Percentiles rank a stretch among this genome's conserved stretches.
These are phyloP conservation scores for Avena eriantha DNA, from an alignment of 176 grass and related monocot genomes.

Conservation along the genomic window DNA sequence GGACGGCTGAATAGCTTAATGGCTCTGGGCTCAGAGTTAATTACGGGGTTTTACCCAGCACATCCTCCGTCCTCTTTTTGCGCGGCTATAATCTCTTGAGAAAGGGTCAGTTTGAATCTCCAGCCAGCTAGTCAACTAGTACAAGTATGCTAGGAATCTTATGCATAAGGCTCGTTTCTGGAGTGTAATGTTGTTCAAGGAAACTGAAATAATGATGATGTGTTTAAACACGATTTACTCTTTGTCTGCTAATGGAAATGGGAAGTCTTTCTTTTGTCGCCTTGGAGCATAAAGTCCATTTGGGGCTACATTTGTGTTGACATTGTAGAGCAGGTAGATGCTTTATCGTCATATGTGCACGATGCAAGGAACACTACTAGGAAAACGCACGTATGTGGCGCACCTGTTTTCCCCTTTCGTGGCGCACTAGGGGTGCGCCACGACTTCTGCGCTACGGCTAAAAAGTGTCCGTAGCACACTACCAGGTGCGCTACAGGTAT, in stretches of 20 bases:
- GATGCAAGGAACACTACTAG: too few relatives aligned
- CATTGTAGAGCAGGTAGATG: background rate
- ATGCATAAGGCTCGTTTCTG: background rate
- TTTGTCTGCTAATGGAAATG: background rate
- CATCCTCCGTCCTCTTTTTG: background rate
- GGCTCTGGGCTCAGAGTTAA: background rate
- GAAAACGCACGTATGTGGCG: too few relatives aligned
- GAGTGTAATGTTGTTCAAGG: background rate
- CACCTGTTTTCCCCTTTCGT: too few relatives aligned
- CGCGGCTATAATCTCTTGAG: background rate
- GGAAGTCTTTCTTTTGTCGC: background rate
- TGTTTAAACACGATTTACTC: slow-evolving; percentile 1
- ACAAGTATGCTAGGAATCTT: background rate
- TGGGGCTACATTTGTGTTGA: background rate
- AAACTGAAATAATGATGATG: slow-evolving; percentile 2
- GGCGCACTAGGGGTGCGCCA: too few relatives aligned
- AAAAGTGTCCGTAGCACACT: too few relatives aligned
- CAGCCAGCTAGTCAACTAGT: background rate
- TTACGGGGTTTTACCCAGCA: background rate
- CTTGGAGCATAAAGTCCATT: background rate
- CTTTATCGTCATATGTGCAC: background rate
- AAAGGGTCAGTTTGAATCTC: slow-evolving; percentile 28
- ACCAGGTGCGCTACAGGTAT: too few relatives aligned
- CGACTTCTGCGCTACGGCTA: too few relatives aligned
- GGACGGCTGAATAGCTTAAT: slow-evolving; percentile 41